Percentiles rank a stretch among this genome's conserved stretches.
Conservation (phyloP, 164 flowering plant genomes). For the Stephania japonica region DNA sequence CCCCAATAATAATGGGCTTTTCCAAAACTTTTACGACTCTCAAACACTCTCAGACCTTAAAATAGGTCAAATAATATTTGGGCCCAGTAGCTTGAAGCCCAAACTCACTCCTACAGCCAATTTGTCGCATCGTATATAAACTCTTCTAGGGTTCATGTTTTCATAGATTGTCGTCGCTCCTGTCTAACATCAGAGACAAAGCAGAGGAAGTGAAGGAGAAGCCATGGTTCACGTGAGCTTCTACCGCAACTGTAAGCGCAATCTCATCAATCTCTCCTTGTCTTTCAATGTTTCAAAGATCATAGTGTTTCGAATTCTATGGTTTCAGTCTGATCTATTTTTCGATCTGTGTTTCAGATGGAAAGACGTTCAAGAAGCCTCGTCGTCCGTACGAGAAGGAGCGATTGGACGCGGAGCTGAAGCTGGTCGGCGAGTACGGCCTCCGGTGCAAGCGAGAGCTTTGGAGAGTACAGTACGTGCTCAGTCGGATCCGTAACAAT, state of each 20-base stretch:
- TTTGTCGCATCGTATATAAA: not conserved
- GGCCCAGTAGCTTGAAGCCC: no score
- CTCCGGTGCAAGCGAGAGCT: constrained; percentile 54
- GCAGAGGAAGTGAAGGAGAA: not conserved
- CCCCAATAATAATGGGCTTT: no score
- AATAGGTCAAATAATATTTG: no score
- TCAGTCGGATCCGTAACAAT: constrained; percentile 50
- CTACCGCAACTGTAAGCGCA: constrained; percentile 20
- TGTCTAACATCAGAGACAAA: no score
- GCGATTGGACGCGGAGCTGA: constrained; percentile 60
- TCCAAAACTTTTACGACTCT: no score
- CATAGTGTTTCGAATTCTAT: not conserved
- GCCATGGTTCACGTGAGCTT: constrained; percentile 23
- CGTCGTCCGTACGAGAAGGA: constrained; percentile 65
- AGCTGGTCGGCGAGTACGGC: constrained; percentile 60
- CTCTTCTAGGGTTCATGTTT: not conserved
- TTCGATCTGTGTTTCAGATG: constrained; percentile 24
- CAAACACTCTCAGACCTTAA: no score
- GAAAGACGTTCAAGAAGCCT: constrained; percentile 65
- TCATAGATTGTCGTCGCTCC: not conserved
- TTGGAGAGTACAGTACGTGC: constrained; percentile 59
- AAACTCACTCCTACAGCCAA: no score
- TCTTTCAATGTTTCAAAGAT: not conserved
- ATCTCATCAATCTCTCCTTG: not conserved
- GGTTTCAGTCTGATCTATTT: not conserved